phyloP scores from a whole-genome alignment of 805 yeast species.

The Alloascoidea africana region DNA sequence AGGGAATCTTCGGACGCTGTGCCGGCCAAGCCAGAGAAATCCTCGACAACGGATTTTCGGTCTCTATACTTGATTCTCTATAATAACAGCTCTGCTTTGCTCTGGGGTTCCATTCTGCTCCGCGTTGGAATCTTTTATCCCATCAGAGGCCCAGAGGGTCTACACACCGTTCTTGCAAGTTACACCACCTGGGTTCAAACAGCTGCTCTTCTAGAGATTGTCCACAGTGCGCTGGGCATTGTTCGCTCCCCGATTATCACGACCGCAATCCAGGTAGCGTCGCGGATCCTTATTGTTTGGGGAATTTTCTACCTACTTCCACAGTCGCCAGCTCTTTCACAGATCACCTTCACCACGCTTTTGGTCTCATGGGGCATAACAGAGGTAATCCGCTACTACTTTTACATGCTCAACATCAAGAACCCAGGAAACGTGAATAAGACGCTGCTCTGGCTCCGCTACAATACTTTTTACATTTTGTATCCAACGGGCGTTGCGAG shows the following conservation, averaged over 20 bases:
- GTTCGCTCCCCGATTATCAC: constrained; percentile 80
- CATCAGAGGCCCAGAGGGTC: constrained; percentile 45
- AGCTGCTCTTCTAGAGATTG: constrained; percentile 65
- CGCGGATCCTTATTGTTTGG: constrained; percentile 68
- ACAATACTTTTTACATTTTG: constrained; percentile 65
- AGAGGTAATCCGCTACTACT: constrained; percentile 82
- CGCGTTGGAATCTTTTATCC: constrained; percentile 25
- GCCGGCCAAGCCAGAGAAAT: no score
- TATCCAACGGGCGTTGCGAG: constrained; percentile 91
- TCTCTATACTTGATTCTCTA: constrained; percentile 26
- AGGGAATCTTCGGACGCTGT: no score
- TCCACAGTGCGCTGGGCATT: constrained; percentile 62
- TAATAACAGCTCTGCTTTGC: constrained; percentile 34
- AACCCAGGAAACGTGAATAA: constrained; percentile 37
- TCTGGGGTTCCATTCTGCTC: constrained; percentile 37
- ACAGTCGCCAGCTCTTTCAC: constrained; percentile 41
- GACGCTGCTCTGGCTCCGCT: constrained; percentile 56
- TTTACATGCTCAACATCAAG: constrained; percentile 56
- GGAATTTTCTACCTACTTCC: constrained; percentile 76
- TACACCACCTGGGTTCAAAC: constrained; percentile 59
- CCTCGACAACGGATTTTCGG: no score
- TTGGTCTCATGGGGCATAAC: constrained; percentile 84
- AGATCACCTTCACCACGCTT: constrained; percentile 46
- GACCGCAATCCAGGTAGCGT: constrained; percentile 75
- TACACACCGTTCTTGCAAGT: constrained; percentile 42